Percentiles rank a stretch among this genome's conserved stretches.
Evolutionary conservation across 1,284 basidiomycete species (phyloP).

Genomic region (Paramarasmius palmivorus): DNA sequence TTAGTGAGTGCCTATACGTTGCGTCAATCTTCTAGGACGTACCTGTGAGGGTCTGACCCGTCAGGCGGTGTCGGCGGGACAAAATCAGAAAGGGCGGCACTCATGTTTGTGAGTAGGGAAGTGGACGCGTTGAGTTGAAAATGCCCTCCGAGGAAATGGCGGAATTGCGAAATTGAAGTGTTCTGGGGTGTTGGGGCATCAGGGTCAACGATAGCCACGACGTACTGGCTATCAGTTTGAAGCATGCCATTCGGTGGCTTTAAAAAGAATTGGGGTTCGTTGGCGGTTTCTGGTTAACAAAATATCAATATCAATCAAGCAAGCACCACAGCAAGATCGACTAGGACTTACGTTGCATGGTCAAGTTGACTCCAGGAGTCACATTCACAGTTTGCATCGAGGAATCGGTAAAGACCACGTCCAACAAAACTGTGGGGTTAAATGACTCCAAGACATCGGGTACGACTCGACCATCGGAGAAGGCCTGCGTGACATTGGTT

Average conservation of each 20-base stretch:
- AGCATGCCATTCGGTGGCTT: constrained; percentile 22
- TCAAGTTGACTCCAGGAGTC: constrained; percentile 39
- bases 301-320: background rate
- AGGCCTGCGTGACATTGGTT: constrained; percentile 36
- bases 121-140: constrained; percentile 32
- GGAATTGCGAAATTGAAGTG: constrained; percentile 38
- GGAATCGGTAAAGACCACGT: constrained; percentile 38
- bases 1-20: background rate
- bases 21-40: constrained; percentile 13
- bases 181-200: constrained; percentile 50
- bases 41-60: constrained; percentile 53
- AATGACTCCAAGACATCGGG: constrained; percentile 44
- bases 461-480: constrained; percentile 40
- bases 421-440: constrained; percentile 33
- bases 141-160: constrained; percentile 46
- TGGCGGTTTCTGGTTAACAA: constrained; percentile 33
- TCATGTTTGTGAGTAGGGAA: constrained; percentile 35
- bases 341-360: constrained; percentile 39
- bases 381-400: constrained; percentile 30
- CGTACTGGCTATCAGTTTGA: constrained; percentile 29
- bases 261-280: constrained; percentile 37
- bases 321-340: background rate
- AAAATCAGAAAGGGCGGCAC: constrained; percentile 41
- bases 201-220: constrained; percentile 48
- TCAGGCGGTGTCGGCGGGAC: constrained; percentile 40